Evolutionary conservation across 179 eudicot genomes (phyloP), one percentile per base, ranked within the genome.

Genomic region (Corrigiola litoralis): DNA sequence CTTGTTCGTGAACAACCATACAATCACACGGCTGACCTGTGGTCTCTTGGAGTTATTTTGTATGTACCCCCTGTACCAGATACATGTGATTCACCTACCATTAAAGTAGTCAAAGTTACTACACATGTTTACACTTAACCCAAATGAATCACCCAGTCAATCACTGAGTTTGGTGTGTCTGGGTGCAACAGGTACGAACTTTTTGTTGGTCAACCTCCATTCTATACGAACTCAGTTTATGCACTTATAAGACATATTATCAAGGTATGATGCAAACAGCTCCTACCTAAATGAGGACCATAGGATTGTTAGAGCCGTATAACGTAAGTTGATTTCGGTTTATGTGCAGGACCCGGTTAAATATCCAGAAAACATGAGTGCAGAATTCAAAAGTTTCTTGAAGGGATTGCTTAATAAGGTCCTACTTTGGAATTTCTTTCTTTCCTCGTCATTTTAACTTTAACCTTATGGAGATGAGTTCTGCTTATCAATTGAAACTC

Each of bases 21-120:
- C 85, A 95, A 95, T 72, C 99, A 95, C 85, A 95, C 99, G 16
- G 97, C 84, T 64, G 99, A 95, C 75, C 72, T 95, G 71, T 95
- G 99, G 99, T 95, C 99, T 60, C 97, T 92, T 75, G 99, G 99
- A 67, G 96, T 95, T 49, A 95, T 95, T 69, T 73, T 95, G 99
- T 95, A 81, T 31, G 97, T 82, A 61, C 31, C 36, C 68, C 49
- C 48, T 20, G 34, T 40, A 44, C n/a, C n/a, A n/a, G n/a, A n/a
- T n/a, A n/a, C 8, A 55, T 28, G 12, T 46, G 9, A 23, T 29
- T 46, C 21, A 11, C 34, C 21, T 63, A 62, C 25, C n/a, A 17
- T 58, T 9, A 12, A 41, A 34, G 27, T 16, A 16, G 28, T n/a
- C 21, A 7, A 32, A 55, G 11, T 10, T 46, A 68, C 36, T 37